Conservation (phyloP, 176 grass and related monocot genomes). For the Melocanna baccifera region DNA sequence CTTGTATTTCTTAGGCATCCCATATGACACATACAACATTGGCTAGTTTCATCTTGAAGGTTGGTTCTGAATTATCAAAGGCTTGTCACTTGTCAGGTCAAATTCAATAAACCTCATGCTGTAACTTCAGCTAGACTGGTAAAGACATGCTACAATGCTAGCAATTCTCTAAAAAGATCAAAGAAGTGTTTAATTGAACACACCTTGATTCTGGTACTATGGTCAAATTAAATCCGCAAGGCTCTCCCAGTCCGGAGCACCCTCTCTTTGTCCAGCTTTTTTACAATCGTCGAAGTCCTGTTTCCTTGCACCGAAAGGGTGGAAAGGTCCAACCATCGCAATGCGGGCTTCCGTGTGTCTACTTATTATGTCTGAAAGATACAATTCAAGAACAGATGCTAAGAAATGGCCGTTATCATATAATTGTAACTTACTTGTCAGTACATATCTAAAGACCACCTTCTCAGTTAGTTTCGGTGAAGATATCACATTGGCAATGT, state of each 20-base stretch:
- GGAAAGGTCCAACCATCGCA: constrained; percentile 87
- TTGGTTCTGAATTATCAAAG: not conserved
- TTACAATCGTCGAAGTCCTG: constrained; percentile 24
- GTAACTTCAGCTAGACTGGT: not conserved
- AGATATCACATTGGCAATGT: constrained; percentile 4
- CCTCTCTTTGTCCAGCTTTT: constrained; percentile 33
- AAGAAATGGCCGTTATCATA: not conserved
- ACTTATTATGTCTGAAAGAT: constrained; percentile 60
- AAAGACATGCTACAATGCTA: not conserved
- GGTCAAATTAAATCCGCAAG: constrained; percentile 63
- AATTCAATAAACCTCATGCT: not conserved
- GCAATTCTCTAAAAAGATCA: not conserved
- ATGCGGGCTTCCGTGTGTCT: constrained; percentile 73
- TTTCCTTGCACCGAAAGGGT: constrained; percentile 52
- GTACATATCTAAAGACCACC: constrained; percentile 14
- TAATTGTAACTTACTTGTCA: not conserved
- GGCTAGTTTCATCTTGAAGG: not conserved
- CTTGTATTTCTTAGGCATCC: not conserved
- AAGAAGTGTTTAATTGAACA: constrained; percentile 21
- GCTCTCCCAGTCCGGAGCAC: constrained; percentile 61
- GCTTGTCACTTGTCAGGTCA: not conserved
- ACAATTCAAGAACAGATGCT: constrained; percentile 20
- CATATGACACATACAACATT: not conserved
- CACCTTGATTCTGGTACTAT: constrained; percentile 90
- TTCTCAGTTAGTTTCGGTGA: constrained; percentile 72